Percentiles rank a stretch among this genome's conserved stretches.
Conservation (phyloP, 164 flowering plant species). For the Umbilicus rupestris region DNA sequence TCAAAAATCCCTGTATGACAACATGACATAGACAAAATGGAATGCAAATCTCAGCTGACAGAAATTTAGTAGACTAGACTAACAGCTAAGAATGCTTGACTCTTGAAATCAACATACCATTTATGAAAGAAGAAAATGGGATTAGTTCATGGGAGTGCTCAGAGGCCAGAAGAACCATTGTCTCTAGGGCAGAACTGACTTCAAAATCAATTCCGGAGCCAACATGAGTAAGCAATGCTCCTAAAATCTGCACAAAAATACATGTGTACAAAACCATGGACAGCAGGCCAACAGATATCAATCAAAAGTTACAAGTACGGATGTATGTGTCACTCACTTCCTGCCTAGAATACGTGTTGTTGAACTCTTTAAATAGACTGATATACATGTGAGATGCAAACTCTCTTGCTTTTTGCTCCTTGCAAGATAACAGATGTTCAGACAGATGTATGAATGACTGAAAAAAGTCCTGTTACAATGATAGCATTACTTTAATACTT, state of each 20-base stretch:
- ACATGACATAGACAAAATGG: background rate
- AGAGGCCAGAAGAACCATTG: constrained; percentile 48
- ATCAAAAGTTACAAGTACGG: background rate
- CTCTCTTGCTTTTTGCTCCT: constrained; percentile 55
- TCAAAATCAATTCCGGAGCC: constrained; percentile 67
- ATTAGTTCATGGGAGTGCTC: constrained; percentile 47
- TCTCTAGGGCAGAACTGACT: constrained; percentile 65
- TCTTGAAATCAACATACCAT: constrained; percentile 29
- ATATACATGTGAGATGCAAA: constrained; percentile 53
- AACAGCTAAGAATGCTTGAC: background rate
- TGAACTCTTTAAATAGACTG: constrained; percentile 51
- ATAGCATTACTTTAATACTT: background rate
- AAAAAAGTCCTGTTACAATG: constrained; percentile 46
- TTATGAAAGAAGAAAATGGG: constrained; percentile 53
- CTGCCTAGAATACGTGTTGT: constrained; percentile 54
- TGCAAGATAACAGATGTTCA: constrained; percentile 61
- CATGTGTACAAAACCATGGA: background rate
- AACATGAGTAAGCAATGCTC: constrained; percentile 62
- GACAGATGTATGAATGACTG: constrained; percentile 47
- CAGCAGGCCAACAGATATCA: background rate
- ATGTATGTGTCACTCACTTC: constrained; percentile 37
- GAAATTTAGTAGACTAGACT: background rate
- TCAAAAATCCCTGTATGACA: constrained; percentile 57
- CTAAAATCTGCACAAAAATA: constrained; percentile 47
- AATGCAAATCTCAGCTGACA: background rate